Evolutionary conservation across 352 stramenopile genomes (phyloP), one percentile per base, ranked within the genome.

Genomic region (Phytopythium ostracodes): DNA sequence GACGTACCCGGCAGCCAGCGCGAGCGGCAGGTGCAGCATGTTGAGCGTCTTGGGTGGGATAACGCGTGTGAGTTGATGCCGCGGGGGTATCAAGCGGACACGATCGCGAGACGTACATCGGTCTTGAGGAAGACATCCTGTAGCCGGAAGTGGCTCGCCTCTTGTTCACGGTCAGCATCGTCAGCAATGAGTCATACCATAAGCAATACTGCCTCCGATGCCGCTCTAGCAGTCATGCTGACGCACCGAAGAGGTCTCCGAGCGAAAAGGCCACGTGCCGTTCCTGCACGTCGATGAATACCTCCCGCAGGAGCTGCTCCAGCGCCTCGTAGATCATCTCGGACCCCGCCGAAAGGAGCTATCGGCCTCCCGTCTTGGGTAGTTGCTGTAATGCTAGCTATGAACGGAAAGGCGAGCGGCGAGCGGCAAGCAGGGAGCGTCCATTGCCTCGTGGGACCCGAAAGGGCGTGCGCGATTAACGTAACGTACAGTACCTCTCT

Each of bases 161-260:
- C 77, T 89, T 53, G 38, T 4, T 11, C 25, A 15, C 33, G 33
- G 14, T 10, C 33, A 11, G 44, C 24, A 38, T 44, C 14, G 18
- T 53, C 17, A 35, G 44, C 52, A 15, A 36, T 55, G 22, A 61
- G 40, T 17, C 0, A 8, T 33, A 7, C 29, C 29, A 8, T 3
- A 7, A 33, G 29, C 29, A 33, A 38, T 38, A 15, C 1, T 11
- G 2, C 10, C 33, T 14, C 33, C 14, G 3, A 15, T 38, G 3
- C 10, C 33, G 10, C 33, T 38, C 10, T 2, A 15, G 6, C 33
- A 38, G 33, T 38, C 17, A 2, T 1, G 2, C 2, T 1, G 12
- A n/a, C 73, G 7, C 29, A 89, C 80, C 81, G 29, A 92, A 92
- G 36, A 92, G 70, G 31, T 92, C 84, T 18, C 84, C 84, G 33